A percentile compares a stretch with the other conserved stretches of the same genome.
Evolutionary conservation across 306 rosid genomes (phyloP).

Genomic region (Sicyos edulis): DNA sequence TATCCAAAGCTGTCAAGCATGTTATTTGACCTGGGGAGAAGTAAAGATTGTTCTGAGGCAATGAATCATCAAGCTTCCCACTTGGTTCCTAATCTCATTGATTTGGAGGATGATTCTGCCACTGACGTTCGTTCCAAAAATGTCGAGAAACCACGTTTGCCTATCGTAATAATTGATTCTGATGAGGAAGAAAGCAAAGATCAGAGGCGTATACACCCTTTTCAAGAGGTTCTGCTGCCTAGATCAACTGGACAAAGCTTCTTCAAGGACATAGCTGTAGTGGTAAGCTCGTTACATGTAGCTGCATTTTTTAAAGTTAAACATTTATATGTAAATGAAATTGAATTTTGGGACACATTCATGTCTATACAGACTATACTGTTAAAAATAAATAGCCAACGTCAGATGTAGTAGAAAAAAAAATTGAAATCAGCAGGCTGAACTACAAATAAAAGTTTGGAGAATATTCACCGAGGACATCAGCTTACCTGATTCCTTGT

Average conservation of each 20-base stretch:
- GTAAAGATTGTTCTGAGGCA: slow-evolving; percentile 20
- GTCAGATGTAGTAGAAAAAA: not conserved
- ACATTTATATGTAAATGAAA: too few species aligned
- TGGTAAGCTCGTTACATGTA: too few species aligned
- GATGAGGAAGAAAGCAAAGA: slow-evolving; percentile 63
- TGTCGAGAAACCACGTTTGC: slow-evolving; percentile 19
- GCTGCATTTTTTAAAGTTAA: not conserved
- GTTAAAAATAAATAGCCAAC: not conserved
- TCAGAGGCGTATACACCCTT: slow-evolving; percentile 30
- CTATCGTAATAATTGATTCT: slow-evolving; percentile 65
- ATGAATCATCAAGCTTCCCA: slow-evolving; percentile 22
- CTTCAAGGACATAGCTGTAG: slow-evolving; percentile 34
- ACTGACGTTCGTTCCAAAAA: slow-evolving; percentile 12
- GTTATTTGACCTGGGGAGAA: slow-evolving; percentile 22
- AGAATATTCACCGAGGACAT: not conserved
- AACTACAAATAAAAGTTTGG: not conserved
- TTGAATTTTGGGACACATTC: not conserved
- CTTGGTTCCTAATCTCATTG: slow-evolving; percentile 29
- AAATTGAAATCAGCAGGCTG: not conserved
- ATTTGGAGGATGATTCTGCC: slow-evolving; percentile 40
- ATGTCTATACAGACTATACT: too few species aligned
- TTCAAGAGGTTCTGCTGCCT: slow-evolving; percentile 41
- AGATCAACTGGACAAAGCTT: slow-evolving; percentile 28
- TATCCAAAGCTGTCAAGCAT: slow-evolving; percentile 39
- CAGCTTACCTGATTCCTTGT: too few species aligned